Percentiles rank a stretch among this genome's conserved stretches.
phyloP scores from a whole-genome alignment of 2,329 filamentous ascomycete genomes.

The Leptographium lundbergii region DNA sequence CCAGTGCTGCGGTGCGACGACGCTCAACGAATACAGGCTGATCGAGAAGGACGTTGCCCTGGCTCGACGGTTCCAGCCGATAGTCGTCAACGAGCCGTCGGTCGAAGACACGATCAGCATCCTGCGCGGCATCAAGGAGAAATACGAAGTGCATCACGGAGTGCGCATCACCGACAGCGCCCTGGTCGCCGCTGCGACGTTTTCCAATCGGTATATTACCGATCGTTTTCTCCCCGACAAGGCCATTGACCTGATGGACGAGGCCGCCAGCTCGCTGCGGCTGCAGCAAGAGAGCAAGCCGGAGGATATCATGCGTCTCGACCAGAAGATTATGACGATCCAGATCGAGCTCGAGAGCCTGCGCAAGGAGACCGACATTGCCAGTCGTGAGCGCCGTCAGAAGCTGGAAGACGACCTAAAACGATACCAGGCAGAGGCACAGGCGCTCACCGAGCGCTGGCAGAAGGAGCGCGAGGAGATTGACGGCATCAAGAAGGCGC shows the following conservation, averaged over 20 bases:
- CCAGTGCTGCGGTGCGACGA: constrained; percentile 92
- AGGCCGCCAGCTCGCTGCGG: constrained; percentile 80
- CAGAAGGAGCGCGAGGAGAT: constrained; percentile 81
- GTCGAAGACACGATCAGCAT: constrained; percentile 94
- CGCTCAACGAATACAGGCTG: constrained; percentile 76
- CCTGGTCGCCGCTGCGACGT: constrained; percentile 79
- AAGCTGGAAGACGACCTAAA: constrained; percentile 71
- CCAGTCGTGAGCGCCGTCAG: constrained; percentile 75
- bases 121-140: constrained; percentile 89
- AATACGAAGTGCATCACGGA: constrained; percentile 94
- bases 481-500: constrained; percentile 72
- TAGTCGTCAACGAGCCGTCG: constrained; percentile 80
- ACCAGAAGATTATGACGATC: constrained; percentile 92
- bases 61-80: constrained; percentile 86
- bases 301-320: constrained; percentile 81
- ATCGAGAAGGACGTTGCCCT: constrained; percentile 96
- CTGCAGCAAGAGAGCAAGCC: constrained; percentile 95
- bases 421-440: constrained; percentile 62
- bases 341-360: constrained; percentile 94
- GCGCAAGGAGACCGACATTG: constrained; percentile 83
- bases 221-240: constrained; percentile 95
- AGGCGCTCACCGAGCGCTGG: constrained; percentile 70
- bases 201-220: constrained; percentile 92
- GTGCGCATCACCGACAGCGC: constrained; percentile 89
- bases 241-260: constrained; percentile 92